phyloP scores from a whole-genome alignment of 257 asterid species.

The Salvia splendens region DNA sequence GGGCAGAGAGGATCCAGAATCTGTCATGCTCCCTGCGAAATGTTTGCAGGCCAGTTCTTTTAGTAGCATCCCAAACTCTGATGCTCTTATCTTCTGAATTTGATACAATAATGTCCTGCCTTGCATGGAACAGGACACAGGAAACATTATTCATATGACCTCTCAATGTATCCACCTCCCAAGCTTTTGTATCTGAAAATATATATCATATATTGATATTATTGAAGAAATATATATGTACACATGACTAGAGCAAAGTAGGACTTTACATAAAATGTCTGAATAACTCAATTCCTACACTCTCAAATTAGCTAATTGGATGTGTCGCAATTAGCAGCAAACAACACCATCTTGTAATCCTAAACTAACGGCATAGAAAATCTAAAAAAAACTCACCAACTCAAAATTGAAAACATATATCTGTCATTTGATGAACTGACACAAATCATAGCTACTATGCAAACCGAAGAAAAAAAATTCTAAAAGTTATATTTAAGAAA shows the following conservation, averaged over 20 bases:
- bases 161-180: constrained; percentile 99
- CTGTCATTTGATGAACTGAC: neutral
- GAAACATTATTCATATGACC: constrained; percentile 99
- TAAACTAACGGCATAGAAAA: neutral
- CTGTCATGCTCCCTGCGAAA: constrained; percentile 98
- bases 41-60: constrained; percentile 95
- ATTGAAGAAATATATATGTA: constrained; percentile 6
- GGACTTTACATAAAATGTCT: neutral
- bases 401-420: neutral
- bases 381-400: constrained; percentile 5
- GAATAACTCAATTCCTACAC: neutral
- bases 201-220: constrained; percentile 11
- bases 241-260: constrained; percentile 6
- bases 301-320: constrained; percentile 12
- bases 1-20: constrained; percentile 95
- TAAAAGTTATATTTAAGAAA: constrained; percentile 1
- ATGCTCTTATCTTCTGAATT: constrained; percentile 98
- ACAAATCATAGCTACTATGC: neutral
- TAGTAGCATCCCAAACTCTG: constrained; percentile 98
- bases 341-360: constrained; percentile 11
- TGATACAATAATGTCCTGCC: constrained; percentile 92
- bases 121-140: constrained; percentile 79
- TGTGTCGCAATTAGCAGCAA: neutral
- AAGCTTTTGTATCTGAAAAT: constrained; percentile 91
- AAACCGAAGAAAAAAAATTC: constrained; percentile 11